These are phyloP conservation scores for Fraxinus sp. DNA, from an alignment of 305 asterid species.

Conservation along the genomic window DNA sequence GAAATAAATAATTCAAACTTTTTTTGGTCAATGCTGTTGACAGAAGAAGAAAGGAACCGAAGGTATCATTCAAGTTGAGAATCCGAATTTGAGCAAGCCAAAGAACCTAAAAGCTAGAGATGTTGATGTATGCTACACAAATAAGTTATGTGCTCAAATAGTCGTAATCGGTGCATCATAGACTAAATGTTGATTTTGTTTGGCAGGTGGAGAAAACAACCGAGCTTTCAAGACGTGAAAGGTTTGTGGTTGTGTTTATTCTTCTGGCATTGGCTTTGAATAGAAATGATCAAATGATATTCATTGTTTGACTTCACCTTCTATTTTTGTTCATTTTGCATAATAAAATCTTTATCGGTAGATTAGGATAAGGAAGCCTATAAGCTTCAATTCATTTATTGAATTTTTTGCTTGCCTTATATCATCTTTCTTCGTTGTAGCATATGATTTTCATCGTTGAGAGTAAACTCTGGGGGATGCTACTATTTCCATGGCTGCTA, in stretches of 20 bases:
- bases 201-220: conserved; percentile 55
- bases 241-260: conserved; percentile 32
- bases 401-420: not conserved
- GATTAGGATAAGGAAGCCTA: not conserved
- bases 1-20: not conserved
- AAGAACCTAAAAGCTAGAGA: conserved; percentile 91
- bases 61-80: conserved; percentile 79
- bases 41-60: conserved; percentile 81
- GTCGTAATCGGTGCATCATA: not conserved
- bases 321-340: not conserved
- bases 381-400: not conserved
- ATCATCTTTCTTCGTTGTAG: not conserved
- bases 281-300: not conserved
- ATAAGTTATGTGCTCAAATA: not conserved
- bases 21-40: conserved; percentile 21
- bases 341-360: not conserved
- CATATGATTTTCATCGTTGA: not conserved
- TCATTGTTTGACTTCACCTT: not conserved
- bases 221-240: conserved; percentile 64
- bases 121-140: conserved; percentile 30
- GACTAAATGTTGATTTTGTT: conserved; percentile 4
- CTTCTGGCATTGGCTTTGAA: not conserved
- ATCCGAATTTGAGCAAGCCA: conserved; percentile 79
- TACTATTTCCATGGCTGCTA: not conserved
- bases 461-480: not conserved